Conservation (phyloP, 2,329 filamentous ascomycete species). For the Diaporthe aspalathi region DNA sequence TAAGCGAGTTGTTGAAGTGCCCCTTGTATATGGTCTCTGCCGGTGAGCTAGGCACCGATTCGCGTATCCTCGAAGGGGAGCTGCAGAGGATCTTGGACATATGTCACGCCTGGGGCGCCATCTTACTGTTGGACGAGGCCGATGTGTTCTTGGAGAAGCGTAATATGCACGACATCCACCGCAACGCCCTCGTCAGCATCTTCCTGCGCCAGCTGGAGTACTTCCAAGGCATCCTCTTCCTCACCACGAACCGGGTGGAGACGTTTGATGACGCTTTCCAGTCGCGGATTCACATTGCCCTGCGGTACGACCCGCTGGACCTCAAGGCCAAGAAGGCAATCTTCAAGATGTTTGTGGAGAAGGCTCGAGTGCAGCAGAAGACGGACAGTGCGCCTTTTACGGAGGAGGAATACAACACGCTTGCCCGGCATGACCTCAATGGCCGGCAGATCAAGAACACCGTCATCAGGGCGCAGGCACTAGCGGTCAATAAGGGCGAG, state of each 20-base stretch:
- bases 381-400: constrained; percentile 66
- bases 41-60: constrained; percentile 84
- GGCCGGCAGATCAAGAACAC: constrained; percentile 87
- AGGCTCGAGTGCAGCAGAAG: constrained; percentile 74
- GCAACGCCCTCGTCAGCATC: constrained; percentile 87
- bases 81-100: constrained; percentile 88
- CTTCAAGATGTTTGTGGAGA: constrained; percentile 85
- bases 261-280: constrained; percentile 94
- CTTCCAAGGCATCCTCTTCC: constrained; percentile 89
- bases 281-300: constrained; percentile 85
- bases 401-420: constrained; percentile 73
- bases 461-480: constrained; percentile 82
- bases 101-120: constrained; percentile 86
- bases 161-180: constrained; percentile 83
- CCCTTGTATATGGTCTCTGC: constrained; percentile 87
- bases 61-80: constrained; percentile 77
- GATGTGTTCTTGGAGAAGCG: constrained; percentile 88
- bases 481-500: constrained; percentile 80
- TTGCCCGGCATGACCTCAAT: constrained; percentile 74
- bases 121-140: constrained; percentile 86
- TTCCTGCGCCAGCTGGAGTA: constrained; percentile 90
- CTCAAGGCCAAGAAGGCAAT: constrained; percentile 79
- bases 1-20: constrained; percentile 83
- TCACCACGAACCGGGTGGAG: constrained; percentile 89
- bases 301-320: constrained; percentile 82